These are phyloP conservation scores for Penicillium sp. DNA, from an alignment of 2,329 filamentous ascomycete genomes.

Conservation along the genomic window DNA sequence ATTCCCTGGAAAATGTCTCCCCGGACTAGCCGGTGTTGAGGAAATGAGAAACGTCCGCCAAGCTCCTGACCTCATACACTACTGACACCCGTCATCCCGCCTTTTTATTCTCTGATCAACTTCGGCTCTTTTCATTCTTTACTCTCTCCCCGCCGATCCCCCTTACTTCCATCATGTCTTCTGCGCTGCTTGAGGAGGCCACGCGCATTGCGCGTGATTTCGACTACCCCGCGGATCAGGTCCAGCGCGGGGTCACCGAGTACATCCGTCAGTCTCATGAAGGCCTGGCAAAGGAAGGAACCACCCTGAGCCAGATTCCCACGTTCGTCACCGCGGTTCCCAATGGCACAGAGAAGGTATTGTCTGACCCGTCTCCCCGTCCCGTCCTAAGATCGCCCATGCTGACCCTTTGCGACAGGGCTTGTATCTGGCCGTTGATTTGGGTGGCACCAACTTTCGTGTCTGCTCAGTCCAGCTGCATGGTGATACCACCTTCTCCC, in stretches of 20 bases:
- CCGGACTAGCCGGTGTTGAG: constrained; percentile 21
- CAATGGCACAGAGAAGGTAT: constrained; percentile 94
- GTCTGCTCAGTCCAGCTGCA: constrained; percentile 93
- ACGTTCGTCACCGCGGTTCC: constrained; percentile 94
- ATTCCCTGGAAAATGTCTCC: background rate
- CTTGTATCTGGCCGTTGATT: constrained; percentile 89
- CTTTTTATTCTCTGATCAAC: background rate
- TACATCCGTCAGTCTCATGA: constrained; percentile 85
- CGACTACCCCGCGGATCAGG: constrained; percentile 69
- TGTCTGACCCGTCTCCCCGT: constrained; percentile 5
- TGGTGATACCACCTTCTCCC: constrained; percentile 88
- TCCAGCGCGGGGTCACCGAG: constrained; percentile 74
- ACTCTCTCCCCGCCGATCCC: constrained; percentile 1
- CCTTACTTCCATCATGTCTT: constrained; percentile 25
- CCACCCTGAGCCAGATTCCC: constrained; percentile 88
- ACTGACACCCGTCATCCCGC: constrained; percentile 19
- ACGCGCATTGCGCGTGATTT: constrained; percentile 77
- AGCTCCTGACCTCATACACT: constrained; percentile 33
- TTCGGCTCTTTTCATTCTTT: constrained; percentile 5
- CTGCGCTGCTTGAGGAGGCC: constrained; percentile 58
- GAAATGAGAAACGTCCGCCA: constrained; percentile 8
- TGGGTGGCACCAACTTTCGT: constrained; percentile 97
- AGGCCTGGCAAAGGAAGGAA: constrained; percentile 69
- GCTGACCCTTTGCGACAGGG: constrained; percentile 53
- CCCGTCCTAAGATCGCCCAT: background rate